Percentiles rank a stretch among this genome's conserved stretches.
These are phyloP conservation scores for Sclerotinia spermophila DNA, from an alignment of 2,329 filamentous ascomycete genomes.

Conservation along the genomic window DNA sequence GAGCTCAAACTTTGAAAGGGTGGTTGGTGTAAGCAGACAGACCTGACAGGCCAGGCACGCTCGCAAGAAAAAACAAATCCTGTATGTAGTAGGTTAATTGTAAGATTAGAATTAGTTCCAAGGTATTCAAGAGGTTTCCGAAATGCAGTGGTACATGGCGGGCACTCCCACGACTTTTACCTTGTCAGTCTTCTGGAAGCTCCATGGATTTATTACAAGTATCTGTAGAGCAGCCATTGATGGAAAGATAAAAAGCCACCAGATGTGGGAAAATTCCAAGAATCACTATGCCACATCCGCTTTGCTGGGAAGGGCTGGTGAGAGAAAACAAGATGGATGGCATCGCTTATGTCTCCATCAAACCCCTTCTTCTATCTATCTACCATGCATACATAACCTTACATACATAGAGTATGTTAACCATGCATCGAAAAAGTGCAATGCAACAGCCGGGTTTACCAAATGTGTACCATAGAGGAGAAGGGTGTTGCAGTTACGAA, in stretches of 20 bases:
- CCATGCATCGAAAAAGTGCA: neutral
- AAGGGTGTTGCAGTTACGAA: slow-evolving; percentile 3
- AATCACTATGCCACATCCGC: slow-evolving; percentile 14
- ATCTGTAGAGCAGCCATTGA: neutral
- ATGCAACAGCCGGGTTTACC: slow-evolving; percentile 6
- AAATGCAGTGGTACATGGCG: neutral
- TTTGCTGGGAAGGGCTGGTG: slow-evolving; percentile 3
- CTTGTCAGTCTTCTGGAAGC: neutral
- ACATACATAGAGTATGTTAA: neutral
- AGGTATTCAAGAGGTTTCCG: neutral
- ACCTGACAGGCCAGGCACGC: neutral
- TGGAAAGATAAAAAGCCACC: neutral
- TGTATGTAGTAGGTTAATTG: neutral
- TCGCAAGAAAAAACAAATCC: neutral
- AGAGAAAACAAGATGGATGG: neutral
- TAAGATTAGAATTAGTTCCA: too few relatives aligned
- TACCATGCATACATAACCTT: neutral
- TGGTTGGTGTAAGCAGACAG: neutral
- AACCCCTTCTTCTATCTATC: neutral
- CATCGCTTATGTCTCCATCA: slow-evolving; percentile 4
- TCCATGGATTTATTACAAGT: neutral
- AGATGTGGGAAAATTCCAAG: neutral
- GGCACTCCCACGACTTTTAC: neutral
- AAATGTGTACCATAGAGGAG: slow-evolving; percentile 1
- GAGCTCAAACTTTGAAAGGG: slow-evolving; percentile 7